Evolutionary conservation across 208 protist genomes (phyloP).

Genomic region (Trypanosoma platydactyli): DNA sequence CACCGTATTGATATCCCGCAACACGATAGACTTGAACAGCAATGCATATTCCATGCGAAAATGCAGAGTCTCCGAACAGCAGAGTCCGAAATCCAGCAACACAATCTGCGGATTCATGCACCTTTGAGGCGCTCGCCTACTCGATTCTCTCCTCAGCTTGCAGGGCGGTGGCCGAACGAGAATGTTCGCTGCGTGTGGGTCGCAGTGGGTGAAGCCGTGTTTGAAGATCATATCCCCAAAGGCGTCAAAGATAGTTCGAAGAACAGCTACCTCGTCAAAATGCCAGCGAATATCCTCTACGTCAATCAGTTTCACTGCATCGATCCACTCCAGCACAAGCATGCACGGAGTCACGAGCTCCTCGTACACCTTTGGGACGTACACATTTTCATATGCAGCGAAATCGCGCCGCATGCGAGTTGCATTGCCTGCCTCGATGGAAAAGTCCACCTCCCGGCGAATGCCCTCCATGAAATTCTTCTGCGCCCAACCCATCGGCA

Average conservation of each 20-base stretch:
- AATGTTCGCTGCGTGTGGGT: constrained; percentile 94
- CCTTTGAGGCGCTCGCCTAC: not conserved
- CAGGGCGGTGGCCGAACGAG: constrained; percentile 59
- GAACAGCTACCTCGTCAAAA: constrained; percentile 50
- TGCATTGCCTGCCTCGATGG: constrained; percentile 74
- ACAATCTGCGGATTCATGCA: constrained; percentile 49
- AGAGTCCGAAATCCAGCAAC: constrained; percentile 82
- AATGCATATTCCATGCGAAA: constrained; percentile 84
- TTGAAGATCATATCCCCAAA: constrained; percentile 95
- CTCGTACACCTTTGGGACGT: constrained; percentile 65
- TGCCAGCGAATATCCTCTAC: constrained; percentile 48
- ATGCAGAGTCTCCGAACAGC: constrained; percentile 55
- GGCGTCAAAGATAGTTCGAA: constrained; percentile 77
- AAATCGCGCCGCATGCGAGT: constrained; percentile 50
- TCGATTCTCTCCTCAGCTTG: not conserved
- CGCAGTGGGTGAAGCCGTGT: constrained; percentile 93
- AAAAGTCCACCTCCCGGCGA: constrained; percentile 83
- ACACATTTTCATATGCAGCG: constrained; percentile 36
- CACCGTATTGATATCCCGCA: constrained; percentile 56
- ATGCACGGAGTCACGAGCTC: constrained; percentile 63
- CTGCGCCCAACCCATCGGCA: constrained; percentile 72
- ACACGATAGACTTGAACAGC: constrained; percentile 77
- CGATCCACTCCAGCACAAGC: constrained; percentile 93
- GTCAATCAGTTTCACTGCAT: constrained; percentile 77
- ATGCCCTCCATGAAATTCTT: constrained; percentile 74